Conservation (phyloP, 2,329 filamentous ascomycete genomes). For the Diplodia scrobiculata region DNA sequence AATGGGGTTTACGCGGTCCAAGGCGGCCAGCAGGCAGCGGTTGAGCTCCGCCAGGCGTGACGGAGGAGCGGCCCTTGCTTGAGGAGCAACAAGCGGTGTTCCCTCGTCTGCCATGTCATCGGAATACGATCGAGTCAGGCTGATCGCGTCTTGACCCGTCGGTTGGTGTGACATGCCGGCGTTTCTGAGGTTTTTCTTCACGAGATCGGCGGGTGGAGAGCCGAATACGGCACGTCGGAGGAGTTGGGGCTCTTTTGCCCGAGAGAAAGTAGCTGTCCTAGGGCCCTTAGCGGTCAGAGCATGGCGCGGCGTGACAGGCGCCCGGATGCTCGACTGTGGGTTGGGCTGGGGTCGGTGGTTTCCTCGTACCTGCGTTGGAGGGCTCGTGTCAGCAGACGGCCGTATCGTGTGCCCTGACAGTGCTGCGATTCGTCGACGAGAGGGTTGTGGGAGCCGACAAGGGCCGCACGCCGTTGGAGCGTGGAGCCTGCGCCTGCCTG, state of each 20-base stretch:
- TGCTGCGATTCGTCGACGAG: slow-evolving; percentile 7
- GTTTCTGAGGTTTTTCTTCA: not conserved
- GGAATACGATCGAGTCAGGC: not conserved
- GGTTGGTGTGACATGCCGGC: slow-evolving; percentile 7
- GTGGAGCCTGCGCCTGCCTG: not conserved
- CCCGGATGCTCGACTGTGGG: slow-evolving; percentile 7
- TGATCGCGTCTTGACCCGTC: not conserved
- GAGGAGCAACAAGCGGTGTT: slow-evolving; percentile 10
- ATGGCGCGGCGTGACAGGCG: slow-evolving; percentile 6
- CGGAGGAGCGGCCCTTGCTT: not conserved
- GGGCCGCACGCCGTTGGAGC: not conserved
- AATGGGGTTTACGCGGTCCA: slow-evolving; percentile 6
- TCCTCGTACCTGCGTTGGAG: slow-evolving; percentile 12
- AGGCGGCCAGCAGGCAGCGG: not conserved
- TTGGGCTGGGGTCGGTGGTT: not conserved
- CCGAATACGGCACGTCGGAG: not conserved
- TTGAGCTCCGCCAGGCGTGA: slow-evolving; percentile 1
- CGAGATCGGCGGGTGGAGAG: not conserved
- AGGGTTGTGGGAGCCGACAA: not conserved
- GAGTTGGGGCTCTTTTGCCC: not conserved
- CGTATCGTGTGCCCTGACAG: not conserved
- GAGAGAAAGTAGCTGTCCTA: not conserved
- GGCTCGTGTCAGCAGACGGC: slow-evolving; percentile 9
- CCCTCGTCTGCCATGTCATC: slow-evolving; percentile 6
- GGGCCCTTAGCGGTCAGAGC: slow-evolving; percentile 15